Evolutionary conservation across 1,139 yeast genomes (phyloP).

Genomic region (Pichia norvegensis): DNA sequence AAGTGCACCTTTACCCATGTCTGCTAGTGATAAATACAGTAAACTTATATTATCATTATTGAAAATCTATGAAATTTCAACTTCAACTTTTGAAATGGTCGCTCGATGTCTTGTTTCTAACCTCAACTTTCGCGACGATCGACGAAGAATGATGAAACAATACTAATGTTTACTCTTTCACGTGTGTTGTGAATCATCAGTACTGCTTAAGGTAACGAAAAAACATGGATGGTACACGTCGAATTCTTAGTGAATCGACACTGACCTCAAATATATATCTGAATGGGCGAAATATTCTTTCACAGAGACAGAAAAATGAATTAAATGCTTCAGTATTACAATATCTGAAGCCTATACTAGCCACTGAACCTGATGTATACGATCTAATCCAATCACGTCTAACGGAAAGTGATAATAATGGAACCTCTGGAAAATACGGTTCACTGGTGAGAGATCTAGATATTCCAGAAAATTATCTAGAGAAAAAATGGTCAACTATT

Average conservation of each 20-base stretch:
- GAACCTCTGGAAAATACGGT: neutral
- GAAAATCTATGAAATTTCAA: neutral
- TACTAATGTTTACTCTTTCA: neutral
- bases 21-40: neutral
- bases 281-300: constrained; percentile 6
- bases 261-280: constrained; percentile 6
- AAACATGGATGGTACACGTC: neutral
- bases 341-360: constrained; percentile 13
- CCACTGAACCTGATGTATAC: constrained; percentile 3
- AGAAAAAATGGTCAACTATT: constrained; percentile 87
- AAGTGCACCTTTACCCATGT: constrained; percentile 45
- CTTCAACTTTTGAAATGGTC: neutral
- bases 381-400: neutral
- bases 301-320: constrained; percentile 14
- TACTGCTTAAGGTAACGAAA: no score
- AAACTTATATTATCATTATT: no score
- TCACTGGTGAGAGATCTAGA: neutral
- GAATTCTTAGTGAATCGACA: constrained; percentile 8
- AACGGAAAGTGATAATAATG: neutral
- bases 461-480: constrained; percentile 43
- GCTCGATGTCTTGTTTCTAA: neutral
- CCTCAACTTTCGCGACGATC: neutral
- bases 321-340: constrained; percentile 14
- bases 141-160: neutral
- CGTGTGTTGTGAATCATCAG: neutral